Conservation (phyloP, 306 rosid genomes). For the Cyamopsis tetragonoloba region DNA sequence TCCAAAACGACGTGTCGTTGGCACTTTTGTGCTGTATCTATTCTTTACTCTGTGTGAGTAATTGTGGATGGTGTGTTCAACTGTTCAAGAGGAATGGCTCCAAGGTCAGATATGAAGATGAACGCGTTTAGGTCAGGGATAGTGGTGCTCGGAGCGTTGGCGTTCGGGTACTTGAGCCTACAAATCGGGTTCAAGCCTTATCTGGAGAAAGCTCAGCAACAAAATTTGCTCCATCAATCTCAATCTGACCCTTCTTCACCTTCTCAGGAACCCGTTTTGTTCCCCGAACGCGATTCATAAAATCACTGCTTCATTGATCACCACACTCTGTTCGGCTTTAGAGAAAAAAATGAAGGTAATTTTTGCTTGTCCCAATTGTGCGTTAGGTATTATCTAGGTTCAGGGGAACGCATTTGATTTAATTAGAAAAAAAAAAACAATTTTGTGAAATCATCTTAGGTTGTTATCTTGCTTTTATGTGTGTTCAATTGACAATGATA, state of each 20-base stretch:
- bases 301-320: not conserved
- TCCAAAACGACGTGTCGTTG: slow-evolving; percentile 31
- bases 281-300: slow-evolving; percentile 36
- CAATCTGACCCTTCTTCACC: slow-evolving; percentile 32
- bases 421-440: too few relatives aligned
- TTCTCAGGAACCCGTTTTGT: slow-evolving; percentile 26
- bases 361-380: not conserved
- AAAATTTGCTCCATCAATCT: slow-evolving; percentile 31
- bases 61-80: too few relatives aligned
- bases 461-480: not conserved
- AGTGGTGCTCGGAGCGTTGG: slow-evolving; percentile 84
- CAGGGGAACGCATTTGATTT: too few relatives aligned
- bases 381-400: not conserved
- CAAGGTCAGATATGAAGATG: slow-evolving; percentile 44
- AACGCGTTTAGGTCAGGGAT: slow-evolving; percentile 74
- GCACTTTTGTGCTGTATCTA: too few relatives aligned
- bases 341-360: not conserved
- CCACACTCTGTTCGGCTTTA: not conserved
- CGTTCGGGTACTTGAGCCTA: slow-evolving; percentile 73
- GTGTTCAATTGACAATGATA: not conserved
- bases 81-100: slow-evolving; percentile 48
- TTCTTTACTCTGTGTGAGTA: too few relatives aligned
- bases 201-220: slow-evolving; percentile 63
- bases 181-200: slow-evolving; percentile 74
- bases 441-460: too few relatives aligned